A percentile compares a stretch with the other conserved stretches of the same genome.
Conservation (phyloP, 1,139 yeast genomes). For the Yamadazyma pseudoaaseri region DNA sequence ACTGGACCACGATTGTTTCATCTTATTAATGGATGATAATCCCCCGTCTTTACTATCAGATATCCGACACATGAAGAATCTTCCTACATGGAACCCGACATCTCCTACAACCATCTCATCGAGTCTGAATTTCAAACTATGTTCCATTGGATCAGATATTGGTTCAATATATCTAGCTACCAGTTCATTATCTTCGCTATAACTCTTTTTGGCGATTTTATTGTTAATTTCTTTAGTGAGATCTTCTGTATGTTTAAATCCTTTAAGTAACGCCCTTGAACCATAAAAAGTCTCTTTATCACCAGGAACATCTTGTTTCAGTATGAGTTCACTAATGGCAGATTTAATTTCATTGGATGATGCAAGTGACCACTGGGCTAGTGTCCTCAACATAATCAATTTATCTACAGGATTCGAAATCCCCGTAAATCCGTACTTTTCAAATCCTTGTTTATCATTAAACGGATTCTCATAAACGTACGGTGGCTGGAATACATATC, state of each 20-base stretch:
- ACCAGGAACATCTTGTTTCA: slow-evolving; percentile 42
- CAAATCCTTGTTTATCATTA: slow-evolving; percentile 34
- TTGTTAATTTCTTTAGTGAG: slow-evolving; percentile 31
- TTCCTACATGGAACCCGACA: slow-evolving; percentile 44
- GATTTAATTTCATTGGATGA: slow-evolving; percentile 43
- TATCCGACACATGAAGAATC: slow-evolving; percentile 46
- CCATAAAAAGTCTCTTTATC: slow-evolving; percentile 47
- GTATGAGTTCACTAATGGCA: slow-evolving; percentile 29
- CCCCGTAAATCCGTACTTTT: slow-evolving; percentile 42
- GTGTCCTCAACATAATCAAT: slow-evolving; percentile 42
- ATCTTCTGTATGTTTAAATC: slow-evolving; percentile 33
- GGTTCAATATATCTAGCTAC: slow-evolving; percentile 41
- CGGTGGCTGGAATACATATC: slow-evolving; percentile 11
- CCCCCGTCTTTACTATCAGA: slow-evolving; percentile 42
- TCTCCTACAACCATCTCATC: slow-evolving; percentile 48
- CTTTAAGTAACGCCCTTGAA: slow-evolving; percentile 38
- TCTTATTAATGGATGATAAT: slow-evolving; percentile 31
- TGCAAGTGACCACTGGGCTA: slow-evolving; percentile 50
- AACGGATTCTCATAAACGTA: slow-evolving; percentile 32
- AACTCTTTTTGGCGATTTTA: slow-evolving; percentile 28
- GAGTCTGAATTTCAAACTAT: slow-evolving; percentile 37
- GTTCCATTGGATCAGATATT: slow-evolving; percentile 37
- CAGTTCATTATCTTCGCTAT: slow-evolving; percentile 23
- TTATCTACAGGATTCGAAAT: slow-evolving; percentile 44
- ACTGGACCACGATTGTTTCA: slow-evolving; percentile 25